Evolutionary conservation across 495 filamentous ascomycete species (phyloP).

Genomic region (Trichoderma asperelloides): DNA sequence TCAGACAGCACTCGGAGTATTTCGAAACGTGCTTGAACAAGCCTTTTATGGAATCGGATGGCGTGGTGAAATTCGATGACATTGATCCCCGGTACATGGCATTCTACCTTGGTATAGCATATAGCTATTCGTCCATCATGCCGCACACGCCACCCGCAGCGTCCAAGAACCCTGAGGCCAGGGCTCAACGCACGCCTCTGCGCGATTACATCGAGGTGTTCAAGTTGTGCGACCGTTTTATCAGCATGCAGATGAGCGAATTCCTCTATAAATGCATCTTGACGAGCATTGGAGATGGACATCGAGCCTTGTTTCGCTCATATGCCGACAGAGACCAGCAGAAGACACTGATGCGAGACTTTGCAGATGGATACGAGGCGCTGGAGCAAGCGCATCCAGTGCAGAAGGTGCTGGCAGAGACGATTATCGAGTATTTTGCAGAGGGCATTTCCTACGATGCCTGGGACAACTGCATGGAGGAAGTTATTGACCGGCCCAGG

Average conservation of each 20-base stretch:
- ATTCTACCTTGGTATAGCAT: slow-evolving; percentile 4
- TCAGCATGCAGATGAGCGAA: background rate
- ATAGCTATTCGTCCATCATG: slow-evolving; percentile 3
- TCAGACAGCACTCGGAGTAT: slow-evolving; percentile 4
- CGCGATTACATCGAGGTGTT: slow-evolving; percentile 1
- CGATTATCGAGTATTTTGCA: background rate
- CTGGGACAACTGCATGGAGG: slow-evolving; percentile 1
- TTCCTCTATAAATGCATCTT: background rate
- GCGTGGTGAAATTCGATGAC: slow-evolving; percentile 2
- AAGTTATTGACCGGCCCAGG: background rate
- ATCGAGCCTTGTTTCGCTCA: slow-evolving; percentile 1
- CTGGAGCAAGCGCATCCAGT: background rate
- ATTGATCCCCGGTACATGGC: slow-evolving; percentile 4
- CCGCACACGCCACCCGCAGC: slow-evolving; percentile 3
- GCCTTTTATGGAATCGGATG: background rate
- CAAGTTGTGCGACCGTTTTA: slow-evolving; percentile 7
- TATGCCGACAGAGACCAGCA: background rate
- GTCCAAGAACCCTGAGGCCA: background rate
- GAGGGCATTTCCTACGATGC: slow-evolving; percentile 2
- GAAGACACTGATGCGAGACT: slow-evolving; percentile 2
- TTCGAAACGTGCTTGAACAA: slow-evolving; percentile 1
- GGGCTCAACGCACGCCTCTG: slow-evolving; percentile 2
- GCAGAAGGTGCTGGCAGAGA: background rate
- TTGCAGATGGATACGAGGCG: slow-evolving; percentile 7
- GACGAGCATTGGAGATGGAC: background rate